phyloP scores from a whole-genome alignment of 208 protist species.

The Naegleria fowleri region DNA sequence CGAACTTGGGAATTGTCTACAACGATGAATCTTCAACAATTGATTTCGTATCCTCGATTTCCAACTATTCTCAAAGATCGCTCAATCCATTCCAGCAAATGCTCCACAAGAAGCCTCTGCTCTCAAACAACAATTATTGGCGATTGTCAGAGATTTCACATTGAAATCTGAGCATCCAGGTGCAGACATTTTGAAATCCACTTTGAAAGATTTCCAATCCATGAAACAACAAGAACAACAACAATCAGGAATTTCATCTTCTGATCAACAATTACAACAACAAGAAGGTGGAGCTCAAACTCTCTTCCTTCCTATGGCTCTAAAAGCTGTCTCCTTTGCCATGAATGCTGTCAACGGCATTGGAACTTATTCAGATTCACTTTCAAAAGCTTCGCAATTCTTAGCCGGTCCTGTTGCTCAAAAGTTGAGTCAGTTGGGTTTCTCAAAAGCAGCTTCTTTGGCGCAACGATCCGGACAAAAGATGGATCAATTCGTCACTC shows the following conservation, averaged over 20 bases:
- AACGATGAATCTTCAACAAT: no score
- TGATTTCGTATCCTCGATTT: no score
- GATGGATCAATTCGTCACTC: background rate
- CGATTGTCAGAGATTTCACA: background rate
- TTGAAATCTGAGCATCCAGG: background rate
- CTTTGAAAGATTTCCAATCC: background rate
- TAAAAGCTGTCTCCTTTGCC: background rate
- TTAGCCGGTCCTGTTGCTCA: background rate
- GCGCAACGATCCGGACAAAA: background rate
- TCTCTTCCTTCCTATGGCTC: background rate
- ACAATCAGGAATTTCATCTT: no score
- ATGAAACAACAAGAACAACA: no score
- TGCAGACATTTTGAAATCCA: background rate
- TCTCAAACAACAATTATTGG: background rate
- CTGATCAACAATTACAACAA: no score
- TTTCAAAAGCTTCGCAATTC: background rate
- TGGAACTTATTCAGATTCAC: background rate
- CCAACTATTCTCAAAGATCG: background rate
- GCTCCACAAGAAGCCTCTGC: background rate
- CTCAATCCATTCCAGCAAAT: background rate
- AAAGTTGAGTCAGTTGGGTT: background rate
- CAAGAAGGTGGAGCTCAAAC: background rate
- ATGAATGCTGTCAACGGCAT: background rate
- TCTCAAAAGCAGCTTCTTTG: background rate
- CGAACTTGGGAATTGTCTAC: no score